phyloP scores from a whole-genome alignment of 2,329 filamentous ascomycete species.

The Ceratocystis smalleyi region DNA sequence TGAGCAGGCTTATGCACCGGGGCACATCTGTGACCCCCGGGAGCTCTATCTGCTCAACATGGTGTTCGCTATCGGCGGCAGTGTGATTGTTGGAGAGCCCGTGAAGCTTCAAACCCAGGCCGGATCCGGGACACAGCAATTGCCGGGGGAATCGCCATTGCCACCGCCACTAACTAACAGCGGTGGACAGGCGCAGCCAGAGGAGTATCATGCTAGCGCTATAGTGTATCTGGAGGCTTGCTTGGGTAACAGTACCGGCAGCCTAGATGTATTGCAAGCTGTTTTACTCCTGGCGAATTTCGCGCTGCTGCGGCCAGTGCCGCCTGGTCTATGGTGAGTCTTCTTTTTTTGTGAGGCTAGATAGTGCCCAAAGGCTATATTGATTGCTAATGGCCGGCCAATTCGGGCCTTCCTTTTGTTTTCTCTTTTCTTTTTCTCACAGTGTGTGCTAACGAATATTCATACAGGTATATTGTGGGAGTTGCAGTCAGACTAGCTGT shows the following conservation, averaged over 20 bases:
- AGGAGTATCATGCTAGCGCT: slow-evolving; percentile 90
- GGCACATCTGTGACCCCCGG: slow-evolving; percentile 51
- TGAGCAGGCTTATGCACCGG: slow-evolving; percentile 59
- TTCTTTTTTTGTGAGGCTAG: background rate
- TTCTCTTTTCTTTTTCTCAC: background rate
- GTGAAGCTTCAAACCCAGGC: slow-evolving; percentile 32
- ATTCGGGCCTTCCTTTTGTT: slow-evolving; percentile 6
- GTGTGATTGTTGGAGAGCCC: slow-evolving; percentile 65
- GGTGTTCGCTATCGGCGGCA: slow-evolving; percentile 88
- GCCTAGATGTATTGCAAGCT: slow-evolving; percentile 83
- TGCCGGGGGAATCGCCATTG: slow-evolving; percentile 19
- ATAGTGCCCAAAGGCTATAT: background rate
- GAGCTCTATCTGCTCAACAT: slow-evolving; percentile 95
- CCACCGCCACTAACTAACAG: slow-evolving; percentile 15
- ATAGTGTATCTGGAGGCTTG: slow-evolving; percentile 85
- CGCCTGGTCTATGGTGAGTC: slow-evolving; percentile 68
- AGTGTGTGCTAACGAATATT: background rate
- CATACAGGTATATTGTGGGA: slow-evolving; percentile 69
- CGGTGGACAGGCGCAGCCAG: slow-evolving; percentile 53
- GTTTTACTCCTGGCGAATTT: slow-evolving; percentile 82
- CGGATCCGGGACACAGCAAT: slow-evolving; percentile 19
- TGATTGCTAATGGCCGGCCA: background rate
- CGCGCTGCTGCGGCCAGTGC: slow-evolving; percentile 76
- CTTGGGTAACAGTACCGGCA: slow-evolving; percentile 70
- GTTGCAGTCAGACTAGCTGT: slow-evolving; percentile 82